Conservation (phyloP, 2,329 filamentous ascomycete genomes). For the Trichoderma atroviride region DNA sequence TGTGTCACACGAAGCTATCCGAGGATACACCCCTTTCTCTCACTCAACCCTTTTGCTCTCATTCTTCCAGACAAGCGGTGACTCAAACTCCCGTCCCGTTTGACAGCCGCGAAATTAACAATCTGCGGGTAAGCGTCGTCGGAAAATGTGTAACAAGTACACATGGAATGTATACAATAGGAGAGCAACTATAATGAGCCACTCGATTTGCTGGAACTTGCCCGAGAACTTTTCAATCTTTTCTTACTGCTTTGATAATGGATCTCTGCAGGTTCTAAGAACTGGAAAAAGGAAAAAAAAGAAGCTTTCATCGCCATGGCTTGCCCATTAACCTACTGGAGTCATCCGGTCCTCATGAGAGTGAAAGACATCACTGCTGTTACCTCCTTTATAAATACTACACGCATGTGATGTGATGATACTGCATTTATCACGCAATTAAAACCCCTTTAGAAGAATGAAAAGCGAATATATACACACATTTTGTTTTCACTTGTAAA, state of each 20-base stretch:
- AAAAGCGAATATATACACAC: not conserved
- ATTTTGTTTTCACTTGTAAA: not conserved
- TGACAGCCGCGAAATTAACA: slow-evolving; percentile 5
- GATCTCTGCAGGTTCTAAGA: too few species aligned
- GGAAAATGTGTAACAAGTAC: not conserved
- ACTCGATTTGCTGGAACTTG: not conserved
- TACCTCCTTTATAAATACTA: not conserved
- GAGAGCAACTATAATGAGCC: not conserved
- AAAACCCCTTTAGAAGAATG: not conserved
- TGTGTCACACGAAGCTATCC: not conserved
- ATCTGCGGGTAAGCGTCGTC: slow-evolving; percentile 19
- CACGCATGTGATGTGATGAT: not conserved
- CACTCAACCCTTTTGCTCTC: not conserved
- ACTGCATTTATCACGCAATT: not conserved
- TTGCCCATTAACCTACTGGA: not conserved
- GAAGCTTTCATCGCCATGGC: not conserved
- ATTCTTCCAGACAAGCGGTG: not conserved
- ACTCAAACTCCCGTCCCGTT: not conserved
- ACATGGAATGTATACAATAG: not conserved
- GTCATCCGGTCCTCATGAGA: not conserved
- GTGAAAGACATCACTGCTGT: not conserved
- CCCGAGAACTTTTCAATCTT: not conserved
- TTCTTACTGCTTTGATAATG: too few species aligned
- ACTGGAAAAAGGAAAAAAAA: too few species aligned
- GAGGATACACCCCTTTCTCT: not conserved